Percentiles rank a stretch among this genome's conserved stretches.
phyloP scores from a whole-genome alignment of 2,329 filamentous ascomycete species.

The Pyrenochaeta sp. region DNA sequence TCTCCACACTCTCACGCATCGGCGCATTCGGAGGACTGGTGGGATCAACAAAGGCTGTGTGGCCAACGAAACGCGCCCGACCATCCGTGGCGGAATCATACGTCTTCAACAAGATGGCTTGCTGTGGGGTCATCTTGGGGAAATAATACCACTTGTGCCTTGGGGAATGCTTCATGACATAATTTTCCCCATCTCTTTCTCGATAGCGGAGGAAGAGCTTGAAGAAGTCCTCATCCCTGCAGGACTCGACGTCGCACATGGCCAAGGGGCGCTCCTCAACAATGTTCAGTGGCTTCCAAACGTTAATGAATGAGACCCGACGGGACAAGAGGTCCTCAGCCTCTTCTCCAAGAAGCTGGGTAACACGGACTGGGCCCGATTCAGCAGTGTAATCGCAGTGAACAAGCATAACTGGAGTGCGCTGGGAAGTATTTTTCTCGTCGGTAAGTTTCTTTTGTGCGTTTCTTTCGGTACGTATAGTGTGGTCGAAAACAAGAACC shows the following conservation, averaged over 20 bases:
- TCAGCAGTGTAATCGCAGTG: constrained; percentile 61
- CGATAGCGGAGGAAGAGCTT: constrained; percentile 51
- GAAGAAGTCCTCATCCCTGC: constrained; percentile 51
- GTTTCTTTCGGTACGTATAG: constrained; percentile 53
- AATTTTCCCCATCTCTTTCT: constrained; percentile 53
- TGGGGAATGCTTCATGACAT: constrained; percentile 47
- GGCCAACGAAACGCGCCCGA: constrained; percentile 49
- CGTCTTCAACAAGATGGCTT: constrained; percentile 53
- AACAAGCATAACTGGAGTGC: constrained; percentile 60
- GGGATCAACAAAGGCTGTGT: constrained; percentile 52
- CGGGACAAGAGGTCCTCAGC: constrained; percentile 53
- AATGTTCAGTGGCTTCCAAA: constrained; percentile 58
- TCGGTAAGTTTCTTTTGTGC: constrained; percentile 45
- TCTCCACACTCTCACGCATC: constrained; percentile 51
- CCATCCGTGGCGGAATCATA: constrained; percentile 46
- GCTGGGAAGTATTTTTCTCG: constrained; percentile 44
- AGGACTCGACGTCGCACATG: constrained; percentile 52
- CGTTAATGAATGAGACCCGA: constrained; percentile 61
- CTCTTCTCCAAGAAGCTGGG: constrained; percentile 55
- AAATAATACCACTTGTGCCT: constrained; percentile 54
- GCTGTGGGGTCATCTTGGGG: constrained; percentile 48
- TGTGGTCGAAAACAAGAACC: constrained; percentile 61
- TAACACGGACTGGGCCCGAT: constrained; percentile 54
- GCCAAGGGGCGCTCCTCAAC: constrained; percentile 54
- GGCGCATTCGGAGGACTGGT: constrained; percentile 41